Evolutionary conservation across 805 yeast species (phyloP).

Genomic region (Nakazawaea wickerhamii): DNA sequence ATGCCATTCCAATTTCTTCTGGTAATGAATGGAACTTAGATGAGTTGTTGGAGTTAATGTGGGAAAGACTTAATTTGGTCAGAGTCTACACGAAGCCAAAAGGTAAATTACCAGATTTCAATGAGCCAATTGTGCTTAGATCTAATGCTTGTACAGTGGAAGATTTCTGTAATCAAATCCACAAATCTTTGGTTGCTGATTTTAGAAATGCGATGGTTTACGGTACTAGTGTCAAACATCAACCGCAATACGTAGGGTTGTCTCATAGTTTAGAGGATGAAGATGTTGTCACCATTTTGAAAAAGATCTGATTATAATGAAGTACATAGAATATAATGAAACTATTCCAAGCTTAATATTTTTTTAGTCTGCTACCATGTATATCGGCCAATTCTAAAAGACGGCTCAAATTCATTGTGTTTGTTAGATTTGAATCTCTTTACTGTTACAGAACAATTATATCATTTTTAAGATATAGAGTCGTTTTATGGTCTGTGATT

Average conservation of each 20-base stretch:
- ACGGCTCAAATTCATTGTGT: too few relatives aligned
- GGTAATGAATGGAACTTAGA: constrained; percentile 97
- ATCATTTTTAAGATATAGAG: too few relatives aligned
- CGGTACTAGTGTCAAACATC: constrained; percentile 95
- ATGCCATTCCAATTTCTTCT: constrained; percentile 95
- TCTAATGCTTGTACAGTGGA: constrained; percentile 79
- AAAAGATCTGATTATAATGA: constrained; percentile 36
- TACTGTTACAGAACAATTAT: too few relatives aligned
- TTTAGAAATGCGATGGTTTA: constrained; percentile 90
- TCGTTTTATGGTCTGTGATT: too few relatives aligned
- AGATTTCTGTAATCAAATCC: constrained; percentile 95
- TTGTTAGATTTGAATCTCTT: neutral
- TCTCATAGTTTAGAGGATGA: constrained; percentile 84
- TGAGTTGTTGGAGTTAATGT: constrained; percentile 90
- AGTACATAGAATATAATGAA: constrained; percentile 3
- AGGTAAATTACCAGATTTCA: constrained; percentile 89
- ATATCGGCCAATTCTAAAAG: neutral
- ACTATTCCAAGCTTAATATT: constrained; percentile 2
- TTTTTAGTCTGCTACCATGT: neutral
- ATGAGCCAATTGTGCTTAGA: constrained; percentile 90
- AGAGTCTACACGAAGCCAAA: constrained; percentile 97
- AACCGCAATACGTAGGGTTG: constrained; percentile 93
- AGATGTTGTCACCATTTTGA: constrained; percentile 93
- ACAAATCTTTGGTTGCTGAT: constrained; percentile 88
- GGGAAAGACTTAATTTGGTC: constrained; percentile 86